Evolutionary conservation across 202 grass and related monocot species (phyloP).

Genomic region (Bolboschoenoplectus hybrid): DNA sequence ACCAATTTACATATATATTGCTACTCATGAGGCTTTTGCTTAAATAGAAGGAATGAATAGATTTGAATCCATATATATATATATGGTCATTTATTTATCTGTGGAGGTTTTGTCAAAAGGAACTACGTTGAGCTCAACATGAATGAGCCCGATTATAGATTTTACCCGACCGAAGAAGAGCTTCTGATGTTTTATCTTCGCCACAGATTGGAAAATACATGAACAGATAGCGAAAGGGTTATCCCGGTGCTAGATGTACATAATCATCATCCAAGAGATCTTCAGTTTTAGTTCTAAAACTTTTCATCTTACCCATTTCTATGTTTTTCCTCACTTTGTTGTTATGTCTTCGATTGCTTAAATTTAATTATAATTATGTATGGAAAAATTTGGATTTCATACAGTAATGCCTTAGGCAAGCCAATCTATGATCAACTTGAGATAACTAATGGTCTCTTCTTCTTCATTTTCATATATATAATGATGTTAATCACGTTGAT

Average conservation of each 20-base stretch:
- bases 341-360: background rate
- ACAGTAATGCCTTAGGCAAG: background rate
- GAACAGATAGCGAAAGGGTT: constrained; percentile 43
- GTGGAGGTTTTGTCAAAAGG: background rate
- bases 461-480: background rate
- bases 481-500: background rate
- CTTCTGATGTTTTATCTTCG: constrained; percentile 71
- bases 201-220: constrained; percentile 49
- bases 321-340: background rate
- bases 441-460: background rate
- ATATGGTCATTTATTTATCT: background rate
- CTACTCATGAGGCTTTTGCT: background rate
- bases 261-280: constrained; percentile 52
- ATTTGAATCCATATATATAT: background rate
- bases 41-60: background rate
- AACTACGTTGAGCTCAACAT: constrained; percentile 9
- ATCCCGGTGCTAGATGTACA: constrained; percentile 81
- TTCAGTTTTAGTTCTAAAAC: constrained; percentile 44
- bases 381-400: background rate
- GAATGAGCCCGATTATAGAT: constrained; percentile 58
- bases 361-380: background rate
- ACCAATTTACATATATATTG: background rate
- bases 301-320: background rate
- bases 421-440: background rate
- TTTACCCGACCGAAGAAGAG: constrained; percentile 93